Evolutionary conservation across 1,139 yeast species (phyloP), one percentile per base, ranked within the genome.

Genomic region (Suhomyces chickasaworum): DNA sequence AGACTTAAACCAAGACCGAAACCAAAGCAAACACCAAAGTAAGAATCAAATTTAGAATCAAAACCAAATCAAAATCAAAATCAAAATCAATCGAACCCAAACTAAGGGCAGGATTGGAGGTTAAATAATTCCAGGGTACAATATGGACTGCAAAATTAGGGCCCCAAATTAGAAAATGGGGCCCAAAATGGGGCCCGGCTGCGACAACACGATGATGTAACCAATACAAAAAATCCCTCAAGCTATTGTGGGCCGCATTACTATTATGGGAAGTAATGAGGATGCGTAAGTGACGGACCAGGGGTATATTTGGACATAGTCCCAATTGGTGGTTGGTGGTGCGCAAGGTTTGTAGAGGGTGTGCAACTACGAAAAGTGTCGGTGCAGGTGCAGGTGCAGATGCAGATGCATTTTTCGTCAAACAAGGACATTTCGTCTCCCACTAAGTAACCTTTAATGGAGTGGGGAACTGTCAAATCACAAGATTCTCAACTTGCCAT

Each of bases 221-320:
- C 50, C 47, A 47, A 43, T 47, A 47, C 50, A 22, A 47, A 47
- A 47, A 47, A 47, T 47, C 50, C 50, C 50, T 43, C 50, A 47
- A 34, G 30, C 33, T 22, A 43, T 38, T 43, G 42, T 43, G 39
- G 13, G 37, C 22, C 33, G 16, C 44, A 25, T 35, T 43, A 34
- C 46, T 42, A 30, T 39, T 38, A 34, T 18, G 12, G 39, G 44
- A 21, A 41, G 41, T 38, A 37, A 33, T 22, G 31, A 21, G 37
- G 29, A 25, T 9, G 21, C 18, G 44, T 41, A 36, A 23, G 25
- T 31, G 13, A 13, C 16, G 37, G 41, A 1, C 21, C 22, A 37
- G 20, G 39, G 29, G 41, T 42, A 42, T 8, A 13, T 27, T 10
- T 16, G 38, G 18, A 36, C 18, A 32, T 30, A 18, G 32, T 18